A percentile compares a stretch with the other conserved stretches of the same genome.
These are phyloP conservation scores for Solanum lycopersicoides DNA, from an alignment of 257 asterid species.

Conservation along the genomic window DNA sequence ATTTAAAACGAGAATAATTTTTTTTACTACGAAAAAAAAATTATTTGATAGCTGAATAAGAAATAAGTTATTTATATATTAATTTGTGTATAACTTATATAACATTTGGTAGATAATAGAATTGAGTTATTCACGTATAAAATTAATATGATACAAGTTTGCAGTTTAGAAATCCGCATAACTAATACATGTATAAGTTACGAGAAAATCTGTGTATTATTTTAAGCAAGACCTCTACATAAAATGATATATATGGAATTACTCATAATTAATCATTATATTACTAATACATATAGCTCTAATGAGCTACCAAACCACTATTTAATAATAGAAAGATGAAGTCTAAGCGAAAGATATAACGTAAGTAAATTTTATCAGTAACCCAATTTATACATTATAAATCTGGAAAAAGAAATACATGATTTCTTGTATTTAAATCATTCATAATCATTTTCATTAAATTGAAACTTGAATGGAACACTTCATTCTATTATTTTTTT, in stretches of 20 bases:
- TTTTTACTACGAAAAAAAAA: too few relatives aligned
- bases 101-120: not conserved
- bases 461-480: not conserved
- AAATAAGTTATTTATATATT: too few relatives aligned
- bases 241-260: too few relatives aligned
- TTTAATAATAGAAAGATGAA: too few relatives aligned
- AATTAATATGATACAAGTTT: too few relatives aligned
- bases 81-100: too few relatives aligned
- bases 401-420: too few relatives aligned
- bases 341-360: not conserved
- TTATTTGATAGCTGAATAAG: not conserved
- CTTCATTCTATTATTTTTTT: not conserved
- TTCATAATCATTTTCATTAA: not conserved
- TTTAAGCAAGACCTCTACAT: too few relatives aligned
- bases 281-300: not conserved
- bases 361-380: fast-evolving
- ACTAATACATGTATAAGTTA: not conserved
- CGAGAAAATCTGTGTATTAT: not conserved
- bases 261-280: not conserved
- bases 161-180: too few relatives aligned
- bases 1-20: not conserved
- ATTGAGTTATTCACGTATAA: not conserved
- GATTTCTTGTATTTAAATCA: not conserved
- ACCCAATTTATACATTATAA: not conserved
- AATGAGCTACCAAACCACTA: not conserved